A percentile compares a stretch with the other conserved stretches of the same genome.
phyloP scores from a whole-genome alignment of 2,329 filamentous ascomycete species.

The Cytospora chrysosperma region DNA sequence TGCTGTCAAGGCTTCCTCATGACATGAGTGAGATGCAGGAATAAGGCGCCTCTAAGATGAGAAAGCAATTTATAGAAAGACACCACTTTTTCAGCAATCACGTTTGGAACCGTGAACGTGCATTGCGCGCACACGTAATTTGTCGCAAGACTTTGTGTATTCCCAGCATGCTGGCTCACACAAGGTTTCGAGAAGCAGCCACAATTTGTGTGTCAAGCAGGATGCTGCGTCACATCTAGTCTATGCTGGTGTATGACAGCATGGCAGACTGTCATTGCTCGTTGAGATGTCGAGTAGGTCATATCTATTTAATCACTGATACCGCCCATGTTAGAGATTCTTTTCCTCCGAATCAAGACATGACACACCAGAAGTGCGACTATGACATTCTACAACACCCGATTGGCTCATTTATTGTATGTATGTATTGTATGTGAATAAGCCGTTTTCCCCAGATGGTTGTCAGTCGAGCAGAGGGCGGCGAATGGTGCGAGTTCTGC shows the following conservation, averaged over 20 bases:
- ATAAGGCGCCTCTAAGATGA: not conserved
- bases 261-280: not conserved
- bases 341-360: not conserved
- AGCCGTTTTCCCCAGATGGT: not conserved
- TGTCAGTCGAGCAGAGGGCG: not conserved
- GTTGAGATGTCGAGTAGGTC: not conserved
- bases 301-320: not conserved
- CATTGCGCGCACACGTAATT: too few relatives aligned
- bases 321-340: not conserved
- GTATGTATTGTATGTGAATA: too few relatives aligned
- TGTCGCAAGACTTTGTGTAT: too few relatives aligned
- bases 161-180: not conserved
- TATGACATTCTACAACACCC: not conserved
- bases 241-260: not conserved
- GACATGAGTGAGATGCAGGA: not conserved
- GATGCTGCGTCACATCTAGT: not conserved
- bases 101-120: too few relatives aligned
- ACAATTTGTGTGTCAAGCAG: not conserved
- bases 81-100: not conserved
- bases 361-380: not conserved
- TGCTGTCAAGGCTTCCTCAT: conserved; percentile 4
- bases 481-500: conserved; percentile 8
- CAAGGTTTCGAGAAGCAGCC: not conserved
- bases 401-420: too few relatives aligned
- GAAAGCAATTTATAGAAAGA: not conserved